Percentiles rank a stretch among this genome's conserved stretches.
Conservation (phyloP, 2,329 filamentous ascomycete species). For the Domatiomyces globalis region DNA sequence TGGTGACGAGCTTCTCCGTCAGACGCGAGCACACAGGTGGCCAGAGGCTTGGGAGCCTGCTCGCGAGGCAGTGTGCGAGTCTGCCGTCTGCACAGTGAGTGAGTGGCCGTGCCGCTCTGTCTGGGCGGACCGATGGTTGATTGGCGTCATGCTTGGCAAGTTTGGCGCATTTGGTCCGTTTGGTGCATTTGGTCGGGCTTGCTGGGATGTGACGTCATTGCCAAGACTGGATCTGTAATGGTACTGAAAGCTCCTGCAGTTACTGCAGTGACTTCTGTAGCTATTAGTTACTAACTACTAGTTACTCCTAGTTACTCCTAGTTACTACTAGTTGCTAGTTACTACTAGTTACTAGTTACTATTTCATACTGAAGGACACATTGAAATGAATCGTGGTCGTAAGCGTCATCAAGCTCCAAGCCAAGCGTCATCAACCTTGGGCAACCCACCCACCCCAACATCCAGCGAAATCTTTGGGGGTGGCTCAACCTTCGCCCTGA, state of each 20-base stretch:
- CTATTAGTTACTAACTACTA: neutral
- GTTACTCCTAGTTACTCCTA: no score
- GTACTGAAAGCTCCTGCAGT: no score
- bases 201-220: neutral
- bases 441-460: conserved; percentile 20
- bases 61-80: no score
- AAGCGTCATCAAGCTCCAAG: conserved; percentile 1
- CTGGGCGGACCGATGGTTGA: neutral
- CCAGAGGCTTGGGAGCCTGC: no score
- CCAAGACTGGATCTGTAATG: neutral
- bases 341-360: no score
- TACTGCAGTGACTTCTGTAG: no score
- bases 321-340: no score
- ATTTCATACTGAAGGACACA: no score
- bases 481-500: conserved; percentile 37
- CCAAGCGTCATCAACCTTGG: conserved; percentile 13
- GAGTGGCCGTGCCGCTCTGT: neutral
- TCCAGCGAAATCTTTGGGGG: conserved; percentile 46
- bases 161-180: neutral
- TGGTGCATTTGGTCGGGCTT: neutral
- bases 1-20: neutral
- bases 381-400: neutral
- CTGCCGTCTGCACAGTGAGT: neutral
- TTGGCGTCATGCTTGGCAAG: neutral
- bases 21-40: no score